phyloP scores from a whole-genome alignment of 345 rosid genomes.

The Capsella bursapastoris region DNA sequence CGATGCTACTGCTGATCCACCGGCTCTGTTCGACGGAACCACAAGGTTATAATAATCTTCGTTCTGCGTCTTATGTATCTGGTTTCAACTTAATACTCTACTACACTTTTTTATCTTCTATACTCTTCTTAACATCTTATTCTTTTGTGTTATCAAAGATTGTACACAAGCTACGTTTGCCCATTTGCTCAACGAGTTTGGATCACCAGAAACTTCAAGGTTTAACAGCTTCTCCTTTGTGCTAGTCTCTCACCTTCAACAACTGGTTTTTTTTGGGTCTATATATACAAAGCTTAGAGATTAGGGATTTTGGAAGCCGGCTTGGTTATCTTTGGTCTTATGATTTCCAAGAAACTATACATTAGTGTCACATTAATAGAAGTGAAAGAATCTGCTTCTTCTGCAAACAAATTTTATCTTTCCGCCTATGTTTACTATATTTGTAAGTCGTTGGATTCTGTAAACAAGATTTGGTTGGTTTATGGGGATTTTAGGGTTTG shows the following conservation, averaged over 20 bases:
- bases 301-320: neutral
- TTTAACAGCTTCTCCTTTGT: conserved; percentile 32
- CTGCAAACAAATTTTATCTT: neutral
- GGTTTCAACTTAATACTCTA: neutral
- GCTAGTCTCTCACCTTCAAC: neutral
- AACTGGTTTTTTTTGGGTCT: neutral
- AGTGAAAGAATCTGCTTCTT: too few species aligned
- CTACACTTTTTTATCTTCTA: neutral
- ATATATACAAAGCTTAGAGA: neutral
- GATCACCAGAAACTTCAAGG: conserved; percentile 94
- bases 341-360: neutral
- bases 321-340: neutral
- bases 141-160: conserved; percentile 45
- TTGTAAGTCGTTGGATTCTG: neutral
- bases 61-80: neutral
- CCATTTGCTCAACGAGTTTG: conserved; percentile 92
- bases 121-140: neutral
- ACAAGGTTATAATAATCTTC: conserved; percentile 49
- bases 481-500: conserved; percentile 54
- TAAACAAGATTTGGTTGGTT: neutral
- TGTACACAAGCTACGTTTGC: conserved; percentile 66
- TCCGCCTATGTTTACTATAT: neutral
- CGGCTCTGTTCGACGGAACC: conserved; percentile 80
- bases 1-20: conserved; percentile 64
- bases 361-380: neutral